Percentiles rank a stretch among this genome's conserved stretches.
Conservation (phyloP, 2,329 filamentous ascomycete species). For the Apiospora pterosperma region DNA sequence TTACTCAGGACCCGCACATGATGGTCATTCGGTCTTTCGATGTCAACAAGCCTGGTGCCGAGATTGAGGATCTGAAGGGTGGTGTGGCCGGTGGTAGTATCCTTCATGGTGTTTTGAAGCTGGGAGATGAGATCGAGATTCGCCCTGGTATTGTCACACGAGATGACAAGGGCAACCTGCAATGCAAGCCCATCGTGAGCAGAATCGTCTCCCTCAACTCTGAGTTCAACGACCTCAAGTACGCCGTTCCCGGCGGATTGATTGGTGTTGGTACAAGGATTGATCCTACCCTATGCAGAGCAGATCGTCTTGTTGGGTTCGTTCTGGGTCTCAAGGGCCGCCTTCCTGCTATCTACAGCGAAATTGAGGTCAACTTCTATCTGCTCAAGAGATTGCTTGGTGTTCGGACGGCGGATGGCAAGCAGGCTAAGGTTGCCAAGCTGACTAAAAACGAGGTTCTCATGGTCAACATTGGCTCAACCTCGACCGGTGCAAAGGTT, state of each 20-base stretch:
- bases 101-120: slow-evolving; percentile 91
- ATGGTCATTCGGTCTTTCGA: slow-evolving; percentile 99
- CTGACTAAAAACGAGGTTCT: slow-evolving; percentile 97
- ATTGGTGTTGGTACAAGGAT: slow-evolving; percentile 98
- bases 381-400: slow-evolving; percentile 88
- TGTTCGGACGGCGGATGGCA: slow-evolving; percentile 96
- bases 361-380: slow-evolving; percentile 99
- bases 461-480: slow-evolving; percentile 99
- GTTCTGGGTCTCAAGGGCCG: slow-evolving; percentile 92
- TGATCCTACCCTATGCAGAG: slow-evolving; percentile 96
- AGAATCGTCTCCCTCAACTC: slow-evolving; percentile 93
- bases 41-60: slow-evolving; percentile 98
- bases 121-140: slow-evolving; percentile 98
- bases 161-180: slow-evolving; percentile 87
- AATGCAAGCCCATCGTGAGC: slow-evolving; percentile 96
- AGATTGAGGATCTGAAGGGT: slow-evolving; percentile 97
- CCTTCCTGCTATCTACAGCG: slow-evolving; percentile 94
- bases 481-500: slow-evolving; percentile 95
- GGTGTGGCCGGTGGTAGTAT: slow-evolving; percentile 98
- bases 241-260: slow-evolving; percentile 93
- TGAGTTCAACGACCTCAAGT: slow-evolving; percentile 97
- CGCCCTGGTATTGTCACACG: slow-evolving; percentile 97
- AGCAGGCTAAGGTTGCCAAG: slow-evolving; percentile 99
- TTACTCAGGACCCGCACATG: slow-evolving; percentile 91
- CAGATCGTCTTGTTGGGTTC: slow-evolving; percentile 97